Evolutionary conservation across 1,284 basidiomycete species (phyloP), one percentile per base, ranked within the genome.

Genomic region (Tetrapyrgos nigripes): DNA sequence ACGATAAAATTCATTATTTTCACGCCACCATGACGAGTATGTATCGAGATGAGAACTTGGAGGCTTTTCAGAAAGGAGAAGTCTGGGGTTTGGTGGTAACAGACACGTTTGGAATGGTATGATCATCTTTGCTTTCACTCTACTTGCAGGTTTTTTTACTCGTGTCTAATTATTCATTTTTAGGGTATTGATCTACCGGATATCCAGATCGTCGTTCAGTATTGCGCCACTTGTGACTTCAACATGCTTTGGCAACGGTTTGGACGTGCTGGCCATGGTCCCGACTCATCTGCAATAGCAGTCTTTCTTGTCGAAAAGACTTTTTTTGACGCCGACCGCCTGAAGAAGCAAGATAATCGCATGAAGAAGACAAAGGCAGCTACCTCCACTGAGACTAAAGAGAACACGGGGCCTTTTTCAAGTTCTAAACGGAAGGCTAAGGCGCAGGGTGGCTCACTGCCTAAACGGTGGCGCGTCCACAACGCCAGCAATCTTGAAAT

Each of bases 161-260:
- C 14, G 31, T 33, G 31, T 33, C 31, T 31, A 78, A 0, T 45
- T n/a, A 45, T 45, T 45, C 43, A 19, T 10, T 37, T 37, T n/a
- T 37, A 45, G 43, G 43, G 43, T 45, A 59, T 59, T 35, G 58
- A 59, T 37, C 27, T 59, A 21, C 58, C 31, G 26, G 51, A 61
- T 37, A 54, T 61, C 13, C 2, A 28, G 3, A 11, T 55, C 0
- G 55, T 61, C 26, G 47, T 58, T 23, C 57, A 61, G 43, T 58
- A 51, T 26, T 21, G 31, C 9, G 46, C 57, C 14, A 55, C 51
- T 10, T 61, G 60, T 37, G 46, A 58, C 21, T 33, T 61, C 3
- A 49, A 29, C 29, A 61, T 49, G 37, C 33, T 61, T 5, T 52
- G 48, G 59, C 56, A 61, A 35, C 35, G 50, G 4, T 61, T 61